Base-by-base conservation (phyloP, 768 basidiomycete species). In the Leucosporidium creatinivorum region DNA sequence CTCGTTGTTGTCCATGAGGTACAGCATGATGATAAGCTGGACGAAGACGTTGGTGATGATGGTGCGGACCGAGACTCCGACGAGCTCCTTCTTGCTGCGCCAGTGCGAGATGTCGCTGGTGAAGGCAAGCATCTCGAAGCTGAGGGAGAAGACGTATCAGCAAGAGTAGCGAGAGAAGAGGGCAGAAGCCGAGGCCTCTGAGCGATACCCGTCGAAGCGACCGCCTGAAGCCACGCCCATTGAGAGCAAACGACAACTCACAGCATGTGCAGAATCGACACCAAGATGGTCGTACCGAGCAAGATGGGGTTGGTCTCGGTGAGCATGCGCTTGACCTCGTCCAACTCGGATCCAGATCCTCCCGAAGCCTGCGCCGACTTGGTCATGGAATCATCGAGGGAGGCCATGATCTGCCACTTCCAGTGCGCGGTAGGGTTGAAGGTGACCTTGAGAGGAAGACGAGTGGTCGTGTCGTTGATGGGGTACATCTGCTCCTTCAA, bases 281-380 rank as follows among this genome's bases (percentile, higher is more conserved):
- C 94, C 59, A 89, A 63, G 23, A 82, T 90, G 1, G 94, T 96
- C 56, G 93, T 79, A 28, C 81, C 87, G 64, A 98, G 82, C 80
- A 96, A 87, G 83, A 86, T 91, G 21, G 92, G 89, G 77, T 76
- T 77, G 23, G 79, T 80, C 69, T 80, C 79, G 50, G 87, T 81
- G 58, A 99, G 80, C 88, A 94, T 94, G 65, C 92, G 83, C 80
- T 99, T 99, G 74, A 99, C 79, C 80, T 97, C 94, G 77, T 99
- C 94, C 52, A 98, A 77, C 77, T 98, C 94, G 80, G 80, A 81
- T 2, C 80, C 80, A 25, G 87, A 70, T 15, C 73, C 86, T 73
- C 89, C 86, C 52, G 33, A 73, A 28, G 57, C 60, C 62, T 72
- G 52, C 30, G 73, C 69, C 49, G 73, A 73, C 67, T 87, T 83